Evolutionary conservation across 129 eudicot genomes (phyloP).

Genomic region (Artemisia tridentata): DNA sequence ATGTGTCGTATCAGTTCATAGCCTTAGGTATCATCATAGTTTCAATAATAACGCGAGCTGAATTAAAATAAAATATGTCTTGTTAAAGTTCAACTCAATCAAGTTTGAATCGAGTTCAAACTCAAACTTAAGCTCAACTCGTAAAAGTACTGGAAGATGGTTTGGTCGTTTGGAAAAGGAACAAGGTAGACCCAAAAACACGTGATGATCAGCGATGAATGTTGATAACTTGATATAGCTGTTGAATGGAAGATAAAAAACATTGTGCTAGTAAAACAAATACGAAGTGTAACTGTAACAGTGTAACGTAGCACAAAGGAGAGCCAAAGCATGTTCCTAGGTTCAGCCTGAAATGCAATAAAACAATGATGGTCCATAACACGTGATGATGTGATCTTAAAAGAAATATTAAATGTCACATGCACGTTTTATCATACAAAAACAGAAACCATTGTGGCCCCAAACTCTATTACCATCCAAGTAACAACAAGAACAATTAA

Average conservation of each 20-base stretch:
- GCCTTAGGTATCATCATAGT: neutral
- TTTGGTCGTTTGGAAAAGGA: neutral
- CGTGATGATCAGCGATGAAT: neutral
- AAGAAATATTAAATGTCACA: conserved; percentile 10
- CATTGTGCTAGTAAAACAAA: neutral
- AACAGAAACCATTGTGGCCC: conserved; percentile 13
- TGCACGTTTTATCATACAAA: conserved; percentile 12
- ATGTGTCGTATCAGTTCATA: neutral
- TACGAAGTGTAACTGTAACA: neutral
- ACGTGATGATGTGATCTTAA: conserved; percentile 24
- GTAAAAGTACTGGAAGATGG: neutral
- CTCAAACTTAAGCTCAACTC: neutral
- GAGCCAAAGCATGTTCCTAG: conserved; percentile 3
- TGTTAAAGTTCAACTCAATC: neutral
- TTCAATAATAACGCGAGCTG: neutral
- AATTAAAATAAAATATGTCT: neutral
- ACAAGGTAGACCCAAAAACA: conserved; percentile 1
- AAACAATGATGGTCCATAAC: conserved; percentile 7
- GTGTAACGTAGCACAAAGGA: neutral
- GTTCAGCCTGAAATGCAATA: neutral
- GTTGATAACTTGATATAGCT: neutral
- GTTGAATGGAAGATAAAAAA: neutral
- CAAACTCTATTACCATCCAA: conserved; percentile 4
- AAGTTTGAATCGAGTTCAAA: neutral
- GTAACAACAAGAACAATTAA: conserved; percentile 11